Evolutionary conservation across 257 asterid species (phyloP), one percentile per base, ranked within the genome.

Genomic region (Solanum chmielewskii): DNA sequence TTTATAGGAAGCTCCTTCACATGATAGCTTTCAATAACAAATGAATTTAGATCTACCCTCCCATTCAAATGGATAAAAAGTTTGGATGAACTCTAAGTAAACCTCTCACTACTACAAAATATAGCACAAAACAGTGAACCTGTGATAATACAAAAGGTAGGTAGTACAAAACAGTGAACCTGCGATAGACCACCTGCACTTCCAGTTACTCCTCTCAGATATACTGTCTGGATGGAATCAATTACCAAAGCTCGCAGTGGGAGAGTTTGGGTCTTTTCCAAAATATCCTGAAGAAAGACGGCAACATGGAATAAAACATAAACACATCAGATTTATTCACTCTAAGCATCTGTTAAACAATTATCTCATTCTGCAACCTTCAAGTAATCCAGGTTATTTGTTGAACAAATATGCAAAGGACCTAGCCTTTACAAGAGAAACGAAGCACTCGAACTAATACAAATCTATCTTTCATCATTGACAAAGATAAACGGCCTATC

Each of bases 221-320:
- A 96, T 84, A 95, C 98, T 52, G 99, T 97, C 93, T 97, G 99
- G 91, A 97, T 97, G 87, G 99, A 97, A 91, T 97, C 99, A 88
- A 95, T 87, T 86, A 96, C 84, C 86, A 97, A 76, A 88, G 92
- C 96, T 92, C 88, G 93, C 29, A 98, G 97, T 68, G 93, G 93
- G 78, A 95, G 92, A 84, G 52, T 90, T 87, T 89, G 95, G 83
- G 95, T 90, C 88, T 97, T 95, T 89, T 91, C 93, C 70, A 97
- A 88, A 92, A 97, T 95, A 88, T 95, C 99, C 99, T 97, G 96
- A 88, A 84, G 91, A 87, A 82, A 49, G 45, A 86, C 2, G 39
- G 10, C 37, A 86, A 69, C 21, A 86, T 35, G 42, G 84, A 25
- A 73, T 21, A 49, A 49, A 81, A 6, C 69, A 49, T 29, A 18